These are phyloP conservation scores for Cercis canadensis DNA, from an alignment of 306 rosid genomes.

Conservation along the genomic window DNA sequence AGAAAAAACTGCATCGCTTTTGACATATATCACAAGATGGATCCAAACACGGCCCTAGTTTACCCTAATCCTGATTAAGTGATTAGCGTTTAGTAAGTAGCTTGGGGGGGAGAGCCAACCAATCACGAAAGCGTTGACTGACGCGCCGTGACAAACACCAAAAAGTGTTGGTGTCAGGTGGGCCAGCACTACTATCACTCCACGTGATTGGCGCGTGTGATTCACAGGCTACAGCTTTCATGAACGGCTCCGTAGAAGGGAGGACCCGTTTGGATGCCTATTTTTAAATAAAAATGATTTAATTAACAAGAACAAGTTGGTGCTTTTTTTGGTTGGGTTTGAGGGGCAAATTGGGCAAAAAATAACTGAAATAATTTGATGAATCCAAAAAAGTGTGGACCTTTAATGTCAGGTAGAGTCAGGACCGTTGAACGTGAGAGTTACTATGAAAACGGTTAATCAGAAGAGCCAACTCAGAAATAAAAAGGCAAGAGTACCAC, in stretches of 20 bases:
- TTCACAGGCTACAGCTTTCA: conserved; percentile 10
- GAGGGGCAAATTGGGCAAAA: conserved; percentile 30
- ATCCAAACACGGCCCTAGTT: background rate
- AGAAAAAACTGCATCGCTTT: too few species aligned
- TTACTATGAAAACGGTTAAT: conserved; percentile 29
- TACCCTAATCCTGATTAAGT: background rate
- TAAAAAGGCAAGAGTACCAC: conserved; percentile 59
- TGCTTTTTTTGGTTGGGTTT: too few species aligned
- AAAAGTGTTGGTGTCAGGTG: conserved; percentile 29
- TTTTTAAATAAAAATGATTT: too few species aligned
- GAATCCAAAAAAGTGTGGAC: conserved; percentile 30
- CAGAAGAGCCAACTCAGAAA: conserved; percentile 3
- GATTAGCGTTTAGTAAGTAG: too few species aligned
- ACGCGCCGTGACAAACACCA: background rate
- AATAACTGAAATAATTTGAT: background rate
- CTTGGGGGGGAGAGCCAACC: conserved; percentile 22
- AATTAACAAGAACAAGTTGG: too few species aligned
- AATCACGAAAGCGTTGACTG: conserved; percentile 59
- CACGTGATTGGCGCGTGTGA: conserved; percentile 36
- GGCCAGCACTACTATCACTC: conserved; percentile 19
- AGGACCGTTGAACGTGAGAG: conserved; percentile 43
- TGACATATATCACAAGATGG: too few species aligned
- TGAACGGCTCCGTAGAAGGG: too few species aligned
- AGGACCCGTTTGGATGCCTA: conserved; percentile 16
- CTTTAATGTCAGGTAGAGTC: conserved; percentile 35